Evolutionary conservation across 768 basidiomycete genomes (phyloP).

Genomic region (Coprinopsis marcescibilis): DNA sequence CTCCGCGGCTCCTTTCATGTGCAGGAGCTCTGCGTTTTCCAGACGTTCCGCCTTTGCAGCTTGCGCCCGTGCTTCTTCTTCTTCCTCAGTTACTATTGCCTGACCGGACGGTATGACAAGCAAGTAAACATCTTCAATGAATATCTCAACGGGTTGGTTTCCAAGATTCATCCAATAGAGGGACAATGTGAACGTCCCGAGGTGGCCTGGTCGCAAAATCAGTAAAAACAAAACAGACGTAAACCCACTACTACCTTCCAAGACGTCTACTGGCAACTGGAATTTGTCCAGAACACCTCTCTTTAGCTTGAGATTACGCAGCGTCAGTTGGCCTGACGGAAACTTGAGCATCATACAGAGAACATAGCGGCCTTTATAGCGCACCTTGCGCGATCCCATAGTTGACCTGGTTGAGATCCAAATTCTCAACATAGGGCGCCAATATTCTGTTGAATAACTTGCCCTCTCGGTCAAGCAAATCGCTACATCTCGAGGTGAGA

Average conservation of each 20-base stretch:
- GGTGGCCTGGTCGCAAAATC: slow-evolving; percentile 48
- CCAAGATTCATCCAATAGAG: slow-evolving; percentile 87
- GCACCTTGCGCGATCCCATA: slow-evolving; percentile 86
- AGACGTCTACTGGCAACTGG: slow-evolving; percentile 88
- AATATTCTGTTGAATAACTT: slow-evolving; percentile 86
- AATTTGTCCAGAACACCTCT: slow-evolving; percentile 94
- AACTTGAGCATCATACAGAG: slow-evolving; percentile 3
- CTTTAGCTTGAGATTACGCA: slow-evolving; percentile 82
- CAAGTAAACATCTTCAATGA: slow-evolving; percentile 92
- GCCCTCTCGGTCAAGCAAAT: too few species aligned
- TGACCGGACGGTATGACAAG: slow-evolving; percentile 81
- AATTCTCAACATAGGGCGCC: slow-evolving; percentile 92
- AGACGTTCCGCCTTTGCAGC: slow-evolving; percentile 86
- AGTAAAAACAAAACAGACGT: neutral
- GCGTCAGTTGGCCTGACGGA: slow-evolving; percentile 61
- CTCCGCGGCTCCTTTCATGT: slow-evolving; percentile 56
- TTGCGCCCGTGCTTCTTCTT: slow-evolving; percentile 79
- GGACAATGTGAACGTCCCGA: slow-evolving; percentile 81
- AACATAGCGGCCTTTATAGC: slow-evolving; percentile 6
- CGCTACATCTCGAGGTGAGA: too few species aligned
- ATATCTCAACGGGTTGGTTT: slow-evolving; percentile 84
- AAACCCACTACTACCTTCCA: slow-evolving; percentile 61
- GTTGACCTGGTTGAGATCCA: slow-evolving; percentile 92
- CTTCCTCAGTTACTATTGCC: slow-evolving; percentile 64
- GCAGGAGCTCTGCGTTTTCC: slow-evolving; percentile 80